phyloP scores from a whole-genome alignment of 768 basidiomycete species.

The Amanita pseudoporphyria region DNA sequence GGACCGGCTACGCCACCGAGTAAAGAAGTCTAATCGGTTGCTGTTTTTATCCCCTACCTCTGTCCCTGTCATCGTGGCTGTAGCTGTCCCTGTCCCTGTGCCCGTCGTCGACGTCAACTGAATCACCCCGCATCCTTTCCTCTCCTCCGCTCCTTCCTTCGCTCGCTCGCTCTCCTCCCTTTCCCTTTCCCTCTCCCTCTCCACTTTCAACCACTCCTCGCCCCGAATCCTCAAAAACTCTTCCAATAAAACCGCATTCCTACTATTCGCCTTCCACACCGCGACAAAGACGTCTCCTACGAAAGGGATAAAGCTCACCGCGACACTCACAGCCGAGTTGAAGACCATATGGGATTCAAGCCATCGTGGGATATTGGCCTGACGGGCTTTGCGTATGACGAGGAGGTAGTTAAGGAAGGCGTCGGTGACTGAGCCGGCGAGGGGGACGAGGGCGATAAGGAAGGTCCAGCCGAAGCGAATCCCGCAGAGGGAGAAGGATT shows the following conservation, averaged over 20 bases:
- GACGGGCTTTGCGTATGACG: constrained; percentile 62
- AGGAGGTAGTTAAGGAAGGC: constrained; percentile 63
- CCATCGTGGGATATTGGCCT: constrained; percentile 63
- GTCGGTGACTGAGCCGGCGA: constrained; percentile 59
- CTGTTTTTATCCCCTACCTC: not conserved
- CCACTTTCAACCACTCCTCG: constrained; percentile 46
- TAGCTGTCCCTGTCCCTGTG: not conserved
- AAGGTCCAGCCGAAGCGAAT: constrained; percentile 84
- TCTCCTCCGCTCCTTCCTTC: constrained; percentile 9
- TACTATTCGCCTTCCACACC: constrained; percentile 77
- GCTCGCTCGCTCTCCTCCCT: constrained; percentile 12
- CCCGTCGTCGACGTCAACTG: not conserved
- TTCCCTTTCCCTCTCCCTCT: constrained; percentile 17
- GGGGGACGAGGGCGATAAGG: constrained; percentile 66
- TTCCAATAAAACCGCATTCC: constrained; percentile 82
- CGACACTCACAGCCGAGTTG: constrained; percentile 64
- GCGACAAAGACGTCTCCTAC: constrained; percentile 73
- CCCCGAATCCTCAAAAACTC: constrained; percentile 76
- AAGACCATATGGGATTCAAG: constrained; percentile 65
- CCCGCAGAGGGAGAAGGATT: constrained; percentile 72
- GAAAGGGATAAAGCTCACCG: constrained; percentile 57
- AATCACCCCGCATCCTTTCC: not conserved
- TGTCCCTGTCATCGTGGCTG: not conserved
- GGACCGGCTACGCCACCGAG: not conserved
- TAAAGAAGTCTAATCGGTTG: not conserved